phyloP scores from a whole-genome alignment of 345 rosid species.

The Moringa oleifera region DNA sequence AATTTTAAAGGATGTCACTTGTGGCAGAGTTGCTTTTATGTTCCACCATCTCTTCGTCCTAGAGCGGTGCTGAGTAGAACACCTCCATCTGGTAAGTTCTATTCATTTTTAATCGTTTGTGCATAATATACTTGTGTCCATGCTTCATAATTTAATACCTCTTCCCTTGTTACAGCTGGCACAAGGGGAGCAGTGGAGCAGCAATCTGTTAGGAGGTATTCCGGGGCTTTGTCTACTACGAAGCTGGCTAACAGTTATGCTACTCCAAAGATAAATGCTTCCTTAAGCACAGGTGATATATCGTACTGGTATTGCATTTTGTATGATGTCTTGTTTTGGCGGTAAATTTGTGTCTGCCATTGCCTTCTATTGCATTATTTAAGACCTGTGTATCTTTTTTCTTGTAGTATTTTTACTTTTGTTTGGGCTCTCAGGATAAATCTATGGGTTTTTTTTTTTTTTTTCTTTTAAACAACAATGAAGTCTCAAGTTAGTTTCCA shows the following conservation, averaged over 20 bases:
- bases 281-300: conserved; percentile 39
- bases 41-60: conserved; percentile 81
- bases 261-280: conserved; percentile 42
- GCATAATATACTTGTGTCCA: too few species aligned
- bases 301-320: neutral
- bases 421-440: too few species aligned
- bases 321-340: neutral
- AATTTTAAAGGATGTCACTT: neutral
- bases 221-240: conserved; percentile 36
- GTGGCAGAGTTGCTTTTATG: conserved; percentile 77
- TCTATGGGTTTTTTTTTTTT: too few species aligned
- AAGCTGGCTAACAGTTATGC: conserved; percentile 37
- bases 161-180: conserved; percentile 33
- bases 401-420: neutral
- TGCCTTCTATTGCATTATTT: too few species aligned
- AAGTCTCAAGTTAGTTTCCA: too few species aligned
- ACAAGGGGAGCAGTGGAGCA: conserved; percentile 44
- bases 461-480: too few species aligned
- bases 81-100: conserved; percentile 55
- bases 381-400: too few species aligned
- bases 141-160: too few species aligned
- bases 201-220: conserved; percentile 40
- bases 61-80: conserved; percentile 47
- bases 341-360: neutral
- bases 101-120: neutral